These are phyloP conservation scores for Arthrocladium fulminans DNA, from an alignment of 2,329 filamentous ascomycete species.

Conservation along the genomic window DNA sequence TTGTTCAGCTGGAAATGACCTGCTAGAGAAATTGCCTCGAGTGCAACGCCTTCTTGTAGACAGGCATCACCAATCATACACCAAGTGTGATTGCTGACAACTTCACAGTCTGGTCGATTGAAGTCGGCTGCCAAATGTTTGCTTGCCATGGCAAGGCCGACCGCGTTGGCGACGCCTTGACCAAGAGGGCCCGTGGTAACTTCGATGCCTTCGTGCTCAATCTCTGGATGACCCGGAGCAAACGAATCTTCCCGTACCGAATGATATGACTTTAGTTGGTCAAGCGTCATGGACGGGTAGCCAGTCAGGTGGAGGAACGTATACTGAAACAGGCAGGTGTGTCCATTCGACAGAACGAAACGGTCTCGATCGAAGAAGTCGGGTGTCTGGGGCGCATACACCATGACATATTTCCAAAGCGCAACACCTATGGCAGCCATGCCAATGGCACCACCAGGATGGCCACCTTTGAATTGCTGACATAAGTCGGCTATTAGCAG, in stretches of 20 bases:
- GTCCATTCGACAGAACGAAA: conserved; percentile 55
- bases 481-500: conserved; percentile 59
- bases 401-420: conserved; percentile 55
- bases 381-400: conserved; percentile 48
- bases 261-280: conserved; percentile 50
- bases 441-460: conserved; percentile 53
- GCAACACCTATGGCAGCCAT: conserved; percentile 55
- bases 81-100: conserved; percentile 44
- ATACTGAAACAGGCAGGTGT: conserved; percentile 49
- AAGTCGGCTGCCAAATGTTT: conserved; percentile 46
- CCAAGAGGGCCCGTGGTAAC: conserved; percentile 51
- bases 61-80: conserved; percentile 53
- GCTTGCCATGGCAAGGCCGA: conserved; percentile 49
- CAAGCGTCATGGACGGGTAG: conserved; percentile 48
- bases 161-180: conserved; percentile 51
- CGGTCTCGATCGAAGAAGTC: conserved; percentile 54
- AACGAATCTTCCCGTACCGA: conserved; percentile 37
- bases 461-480: conserved; percentile 60
- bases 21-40: conserved; percentile 50
- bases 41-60: conserved; percentile 50
- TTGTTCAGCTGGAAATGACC: conserved; percentile 50
- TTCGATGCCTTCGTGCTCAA: conserved; percentile 48
- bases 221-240: conserved; percentile 40
- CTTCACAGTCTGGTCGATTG: conserved; percentile 40
- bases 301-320: conserved; percentile 45